phyloP scores from a whole-genome alignment of 106 monocot species.

The Dendrobium chrysotoxum region DNA sequence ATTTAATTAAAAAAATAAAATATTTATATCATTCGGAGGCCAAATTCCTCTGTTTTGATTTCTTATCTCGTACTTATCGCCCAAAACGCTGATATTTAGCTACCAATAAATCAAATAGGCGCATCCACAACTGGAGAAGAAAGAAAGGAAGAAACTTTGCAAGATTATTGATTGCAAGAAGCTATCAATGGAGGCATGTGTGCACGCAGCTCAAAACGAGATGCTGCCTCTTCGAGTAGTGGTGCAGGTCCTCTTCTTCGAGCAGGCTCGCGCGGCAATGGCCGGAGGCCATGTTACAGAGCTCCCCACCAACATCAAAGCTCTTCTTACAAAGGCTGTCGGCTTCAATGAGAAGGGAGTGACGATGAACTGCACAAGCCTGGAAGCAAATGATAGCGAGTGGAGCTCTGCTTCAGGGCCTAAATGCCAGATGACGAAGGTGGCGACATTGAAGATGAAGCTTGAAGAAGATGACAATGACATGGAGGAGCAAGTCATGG shows the following conservation, averaged over 20 bases:
- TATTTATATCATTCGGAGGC: too few relatives aligned
- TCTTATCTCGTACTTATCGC: too few relatives aligned
- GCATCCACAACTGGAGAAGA: conserved; percentile 67
- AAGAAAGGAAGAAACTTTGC: conserved; percentile 55
- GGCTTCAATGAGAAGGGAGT: conserved; percentile 8
- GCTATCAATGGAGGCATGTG: conserved; percentile 70
- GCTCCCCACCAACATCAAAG: conserved; percentile 40
- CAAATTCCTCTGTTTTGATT: too few relatives aligned
- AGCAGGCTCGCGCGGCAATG: conserved; percentile 53
- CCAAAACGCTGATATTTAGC: too few relatives aligned
- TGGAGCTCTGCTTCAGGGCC: conserved; percentile 36
- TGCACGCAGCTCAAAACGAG: conserved; percentile 83
- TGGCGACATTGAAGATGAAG: conserved; percentile 78
- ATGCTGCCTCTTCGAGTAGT: conserved; percentile 68
- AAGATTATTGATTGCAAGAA: conserved; percentile 75
- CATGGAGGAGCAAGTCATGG: conserved; percentile 20
- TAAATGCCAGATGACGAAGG: conserved; percentile 30
- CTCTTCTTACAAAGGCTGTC: conserved; percentile 28
- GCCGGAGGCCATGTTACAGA: conserved; percentile 25
- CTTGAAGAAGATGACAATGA: conserved; percentile 54
- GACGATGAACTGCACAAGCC: neutral
- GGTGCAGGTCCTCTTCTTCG: conserved; percentile 83
- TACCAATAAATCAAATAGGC: conserved; percentile 26
- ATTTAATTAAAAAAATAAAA: too few relatives aligned
- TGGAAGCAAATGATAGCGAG: conserved; percentile 11